phyloP scores from a whole-genome alignment of 306 rosid species.

The Dryas drummondii region DNA sequence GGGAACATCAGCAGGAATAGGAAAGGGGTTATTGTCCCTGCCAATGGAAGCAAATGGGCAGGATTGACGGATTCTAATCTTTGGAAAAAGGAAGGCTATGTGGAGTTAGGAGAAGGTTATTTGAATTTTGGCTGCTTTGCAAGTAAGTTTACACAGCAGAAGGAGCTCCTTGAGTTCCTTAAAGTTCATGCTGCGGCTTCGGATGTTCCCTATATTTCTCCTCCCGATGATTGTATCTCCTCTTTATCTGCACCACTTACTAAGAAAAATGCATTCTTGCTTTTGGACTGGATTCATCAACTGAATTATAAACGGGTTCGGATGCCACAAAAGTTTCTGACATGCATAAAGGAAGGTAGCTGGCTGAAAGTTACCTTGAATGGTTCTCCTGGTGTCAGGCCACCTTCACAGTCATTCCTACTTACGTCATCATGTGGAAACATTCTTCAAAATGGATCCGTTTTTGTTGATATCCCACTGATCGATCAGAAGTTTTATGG shows the following conservation, averaged over 20 bases:
- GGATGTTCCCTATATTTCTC: conserved; percentile 59
- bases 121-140: conserved; percentile 28
- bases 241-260: conserved; percentile 52
- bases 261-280: conserved; percentile 53
- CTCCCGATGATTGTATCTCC: conserved; percentile 55
- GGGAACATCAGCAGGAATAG: conserved; percentile 24
- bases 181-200: conserved; percentile 33
- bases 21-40: conserved; percentile 54
- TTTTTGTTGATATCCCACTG: conserved; percentile 64
- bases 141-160: conserved; percentile 22
- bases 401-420: conserved; percentile 60
- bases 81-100: conserved; percentile 47
- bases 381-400: conserved; percentile 34
- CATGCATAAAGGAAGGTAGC: conserved; percentile 50
- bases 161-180: conserved; percentile 44
- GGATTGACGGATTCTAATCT: conserved; percentile 56
- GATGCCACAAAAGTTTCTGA: conserved; percentile 46
- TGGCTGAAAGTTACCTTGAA: conserved; percentile 57
- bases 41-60: conserved; percentile 66
- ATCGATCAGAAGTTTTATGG: conserved; percentile 56
- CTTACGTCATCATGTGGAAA: conserved; percentile 42
- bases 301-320: conserved; percentile 15
- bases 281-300: conserved; percentile 58
- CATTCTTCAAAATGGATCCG: conserved; percentile 51
- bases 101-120: conserved; percentile 56